Base-by-base conservation (phyloP, 2,329 filamentous ascomycete species). In the Amylocarpus encephaloides region DNA sequence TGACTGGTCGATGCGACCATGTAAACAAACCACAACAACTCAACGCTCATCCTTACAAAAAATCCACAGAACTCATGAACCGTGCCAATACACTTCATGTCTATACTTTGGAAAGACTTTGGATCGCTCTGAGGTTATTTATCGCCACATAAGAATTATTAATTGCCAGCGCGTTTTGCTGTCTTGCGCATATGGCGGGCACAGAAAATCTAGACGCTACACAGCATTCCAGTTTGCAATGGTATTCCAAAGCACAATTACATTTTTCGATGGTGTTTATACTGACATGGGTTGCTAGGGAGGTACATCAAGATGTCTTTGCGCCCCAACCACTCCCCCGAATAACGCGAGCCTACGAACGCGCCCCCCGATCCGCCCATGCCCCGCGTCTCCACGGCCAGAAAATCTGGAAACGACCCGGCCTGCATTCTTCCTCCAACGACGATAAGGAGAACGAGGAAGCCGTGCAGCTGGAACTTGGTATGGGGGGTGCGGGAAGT, bases 401-500 rank as follows among this genome's bases (percentile, higher is more conserved):
- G 26, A 66, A 64, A 53, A 62, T 67, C 19, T 66, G 63, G 64
- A 67, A 67, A 46, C 62, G 58, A 53, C 44, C 49, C 10, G 50
- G 56, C 2, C 45, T 43, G 2, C 41, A 38, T 40, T 43, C 22
- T 26, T 26, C 22, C 22, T 26, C 40, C 12, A 18, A 48, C 12
- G 49, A 51, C 11, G 48, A 59, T 16, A 61, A 63, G 35, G 58
- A 61, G 47, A 61, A 58, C 36, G 38, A 54, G 13, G 50, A 57
- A 11, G 51, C 53, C 30, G 55, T 55, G 2, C 54, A 62, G 43
- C 36, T 36, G 11, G 71, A 73, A 52, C 59, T 73, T 5, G 60
- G 65, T 13, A 62, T 57, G 19, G 64, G 66, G 18, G 66, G 68
- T 2, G 43, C 48, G 2, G 66, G 63, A 0, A 36, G 63, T 18